Evolutionary conservation across 352 stramenopile genomes (phyloP).

Genomic region (Globisporangium abappressorium): DNA sequence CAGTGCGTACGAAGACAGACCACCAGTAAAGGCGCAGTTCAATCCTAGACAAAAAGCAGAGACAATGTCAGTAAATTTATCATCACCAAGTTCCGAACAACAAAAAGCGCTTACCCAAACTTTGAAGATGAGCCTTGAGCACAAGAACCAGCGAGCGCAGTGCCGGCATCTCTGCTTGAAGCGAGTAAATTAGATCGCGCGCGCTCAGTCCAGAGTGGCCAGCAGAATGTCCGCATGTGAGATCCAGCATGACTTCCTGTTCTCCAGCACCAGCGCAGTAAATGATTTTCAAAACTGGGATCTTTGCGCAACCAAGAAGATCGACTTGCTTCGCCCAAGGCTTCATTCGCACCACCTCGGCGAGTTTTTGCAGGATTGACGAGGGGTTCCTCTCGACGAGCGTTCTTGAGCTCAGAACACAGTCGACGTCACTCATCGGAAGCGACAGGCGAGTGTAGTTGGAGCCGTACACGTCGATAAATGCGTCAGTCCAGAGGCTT

Average conservation of each 20-base stretch:
- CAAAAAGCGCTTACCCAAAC: constrained; percentile 32
- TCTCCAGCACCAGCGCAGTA: constrained; percentile 24
- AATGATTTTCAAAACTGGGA: constrained; percentile 95
- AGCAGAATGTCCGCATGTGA: constrained; percentile 93
- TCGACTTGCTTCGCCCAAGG: constrained; percentile 88
- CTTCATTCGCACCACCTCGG: constrained; percentile 75
- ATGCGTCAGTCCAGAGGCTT: constrained; percentile 82
- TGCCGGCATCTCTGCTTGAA: constrained; percentile 90
- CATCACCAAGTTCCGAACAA: background rate
- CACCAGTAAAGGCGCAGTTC: constrained; percentile 93
- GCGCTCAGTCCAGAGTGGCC: constrained; percentile 93
- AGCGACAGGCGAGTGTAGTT: constrained; percentile 95
- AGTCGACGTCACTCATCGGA: constrained; percentile 95
- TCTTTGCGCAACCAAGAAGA: constrained; percentile 91
- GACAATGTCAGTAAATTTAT: background rate
- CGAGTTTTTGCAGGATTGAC: constrained; percentile 88
- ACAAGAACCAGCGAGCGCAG: constrained; percentile 93
- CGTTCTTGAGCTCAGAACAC: constrained; percentile 90
- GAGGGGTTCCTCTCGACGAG: constrained; percentile 72
- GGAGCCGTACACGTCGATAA: constrained; percentile 96
- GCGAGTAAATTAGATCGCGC: constrained; percentile 89
- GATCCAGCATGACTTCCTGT: constrained; percentile 83
- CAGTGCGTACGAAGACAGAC: constrained; percentile 95
- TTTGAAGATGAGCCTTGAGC: constrained; percentile 87
- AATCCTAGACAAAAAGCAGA: constrained; percentile 66